Percentiles rank a stretch among this genome's conserved stretches.
phyloP scores from a whole-genome alignment of 2,329 filamentous ascomycete genomes.

The Fusarium buharicum region DNA sequence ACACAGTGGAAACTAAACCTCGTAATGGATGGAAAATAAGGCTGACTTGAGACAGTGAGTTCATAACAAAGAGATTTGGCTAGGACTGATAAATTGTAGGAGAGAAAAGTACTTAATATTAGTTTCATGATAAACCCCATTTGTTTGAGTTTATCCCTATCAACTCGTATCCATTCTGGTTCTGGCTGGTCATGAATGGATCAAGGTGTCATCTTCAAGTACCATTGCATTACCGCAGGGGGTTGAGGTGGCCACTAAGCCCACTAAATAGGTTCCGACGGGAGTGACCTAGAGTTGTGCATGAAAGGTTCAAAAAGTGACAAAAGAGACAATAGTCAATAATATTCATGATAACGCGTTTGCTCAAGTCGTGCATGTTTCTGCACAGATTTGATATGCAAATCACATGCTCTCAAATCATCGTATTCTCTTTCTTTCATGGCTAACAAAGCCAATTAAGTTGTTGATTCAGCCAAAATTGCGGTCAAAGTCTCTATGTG shows the following conservation, averaged over 20 bases:
- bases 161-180: constrained; percentile 8
- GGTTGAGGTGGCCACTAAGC: constrained; percentile 8
- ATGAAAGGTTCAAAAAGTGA: too few relatives aligned
- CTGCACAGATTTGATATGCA: constrained; percentile 14
- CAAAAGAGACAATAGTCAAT: too few relatives aligned
- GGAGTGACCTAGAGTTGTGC: too few relatives aligned
- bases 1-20: background rate
- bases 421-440: constrained; percentile 9
- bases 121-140: background rate
- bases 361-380: background rate
- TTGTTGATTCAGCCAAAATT: constrained; percentile 18
- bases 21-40: background rate
- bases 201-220: constrained; percentile 37
- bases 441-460: constrained; percentile 11
- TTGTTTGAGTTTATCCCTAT: background rate
- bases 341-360: background rate
- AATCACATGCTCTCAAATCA: constrained; percentile 14
- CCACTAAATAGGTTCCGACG: constrained; percentile 12
- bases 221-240: constrained; percentile 21
- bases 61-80: background rate
- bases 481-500: constrained; percentile 19
- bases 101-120: background rate
- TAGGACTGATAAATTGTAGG: background rate
- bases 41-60: background rate
- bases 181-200: constrained; percentile 5